Base-by-base conservation (phyloP, 441 rosid genomes). In the Gossypium schwendimanii region DNA sequence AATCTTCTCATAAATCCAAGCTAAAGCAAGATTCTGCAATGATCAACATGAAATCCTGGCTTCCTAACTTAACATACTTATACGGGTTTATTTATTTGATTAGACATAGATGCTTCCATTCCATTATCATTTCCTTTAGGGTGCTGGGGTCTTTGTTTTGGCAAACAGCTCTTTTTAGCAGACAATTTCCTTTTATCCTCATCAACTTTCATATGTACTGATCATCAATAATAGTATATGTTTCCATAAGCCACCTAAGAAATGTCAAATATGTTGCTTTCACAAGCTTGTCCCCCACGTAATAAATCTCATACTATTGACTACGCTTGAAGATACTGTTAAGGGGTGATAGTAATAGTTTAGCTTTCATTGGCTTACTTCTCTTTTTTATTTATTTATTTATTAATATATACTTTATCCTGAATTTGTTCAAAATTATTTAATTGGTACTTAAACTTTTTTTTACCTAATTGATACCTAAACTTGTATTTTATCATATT, bases 211-310 rank as follows among this genome's bases (percentile, higher is more conserved):
- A 67, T 26, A 7, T 12, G 26, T 21, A 64, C 18, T 31, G 49
- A 33, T 62, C 66, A 33, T 62, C 47, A 62, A 15, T 6, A 31
- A 23, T 33, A 15, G 10, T 17, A 53, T 6, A 41, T 7, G 31
- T 60, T 11, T 62, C 18, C 15, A 24, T 47, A 31, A 26, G 26
- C 36, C 21, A 60, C 62, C 52, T 55, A 62, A 10, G 28, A 72
- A 44, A 67, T 45, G 76, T 72, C 74, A 75, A 75, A 68, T 31
- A 57, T 23, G 71, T 75, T 67, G 50, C 47, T 72, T 33, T 68
- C 79, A 63, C 8, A 33, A 33, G 39, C 39, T 6, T 6, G 39
- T 6, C 1, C 39, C 39, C 39, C 39, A 33, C 39, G 8, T 33
- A 33, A 33, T 33, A 33, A 33, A 33, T 63, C 10, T 45, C 5